Conservation (phyloP, 2,329 filamentous ascomycete genomes). For the Penicillium sp. region DNA sequence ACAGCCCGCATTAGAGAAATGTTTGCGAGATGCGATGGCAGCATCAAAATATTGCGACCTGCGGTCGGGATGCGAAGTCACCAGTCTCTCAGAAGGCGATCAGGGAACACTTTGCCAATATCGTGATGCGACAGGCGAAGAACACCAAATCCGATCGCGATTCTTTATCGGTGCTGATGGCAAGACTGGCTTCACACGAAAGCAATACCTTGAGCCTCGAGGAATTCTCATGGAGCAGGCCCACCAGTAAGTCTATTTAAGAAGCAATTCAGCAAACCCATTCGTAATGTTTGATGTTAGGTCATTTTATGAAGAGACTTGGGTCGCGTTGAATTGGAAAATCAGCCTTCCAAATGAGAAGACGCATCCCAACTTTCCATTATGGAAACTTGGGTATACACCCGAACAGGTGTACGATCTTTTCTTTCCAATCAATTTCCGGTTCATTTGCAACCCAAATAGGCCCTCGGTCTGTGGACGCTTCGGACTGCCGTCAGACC, state of each 20-base stretch:
- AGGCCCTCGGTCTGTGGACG: conserved; percentile 14
- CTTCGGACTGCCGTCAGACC: conserved; percentile 37
- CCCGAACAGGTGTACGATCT: conserved; percentile 36
- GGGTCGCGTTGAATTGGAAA: conserved; percentile 38
- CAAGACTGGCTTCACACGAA: conserved; percentile 54
- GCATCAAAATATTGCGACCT: conserved; percentile 23
- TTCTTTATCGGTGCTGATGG: conserved; percentile 56
- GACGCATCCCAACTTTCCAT: conserved; percentile 35
- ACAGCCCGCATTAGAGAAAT: conserved; percentile 38
- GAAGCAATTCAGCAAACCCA: background rate
- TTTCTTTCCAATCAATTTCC: conserved; percentile 37
- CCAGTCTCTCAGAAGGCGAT: conserved; percentile 22
- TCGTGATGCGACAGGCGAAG: conserved; percentile 25
- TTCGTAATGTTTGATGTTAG: conserved; percentile 18
- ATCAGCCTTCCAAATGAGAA: conserved; percentile 32
- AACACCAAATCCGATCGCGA: conserved; percentile 26
- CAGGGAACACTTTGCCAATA: conserved; percentile 30
- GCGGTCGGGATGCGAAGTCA: conserved; percentile 26
- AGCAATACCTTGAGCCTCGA: conserved; percentile 52
- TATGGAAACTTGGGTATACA: conserved; percentile 36
- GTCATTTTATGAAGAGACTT: conserved; percentile 33
- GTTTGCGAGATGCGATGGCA: conserved; percentile 27
- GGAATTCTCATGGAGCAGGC: conserved; percentile 47
- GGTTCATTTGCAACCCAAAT: conserved; percentile 21
- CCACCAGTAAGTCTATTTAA: conserved; percentile 19